These are phyloP conservation scores for Crucibulum laeve DNA, from an alignment of 768 basidiomycete genomes.

Conservation along the genomic window DNA sequence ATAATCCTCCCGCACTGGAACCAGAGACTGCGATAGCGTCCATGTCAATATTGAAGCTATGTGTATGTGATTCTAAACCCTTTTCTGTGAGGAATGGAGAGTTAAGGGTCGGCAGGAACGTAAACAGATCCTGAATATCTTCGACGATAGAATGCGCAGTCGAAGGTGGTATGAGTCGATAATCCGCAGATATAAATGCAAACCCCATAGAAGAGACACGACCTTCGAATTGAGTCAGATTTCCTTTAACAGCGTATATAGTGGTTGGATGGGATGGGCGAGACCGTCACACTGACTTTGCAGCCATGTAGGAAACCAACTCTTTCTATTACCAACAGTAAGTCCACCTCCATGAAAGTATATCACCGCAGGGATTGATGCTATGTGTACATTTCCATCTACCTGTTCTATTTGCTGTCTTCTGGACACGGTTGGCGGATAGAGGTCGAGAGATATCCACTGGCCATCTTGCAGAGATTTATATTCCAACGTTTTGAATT, in stretches of 20 bases:
- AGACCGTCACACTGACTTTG: conserved; percentile 45
- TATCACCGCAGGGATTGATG: conserved; percentile 27
- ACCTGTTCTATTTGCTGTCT: no score
- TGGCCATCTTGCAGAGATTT: no score
- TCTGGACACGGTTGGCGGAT: no score
- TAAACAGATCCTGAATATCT: conserved; percentile 55
- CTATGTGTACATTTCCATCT: no score
- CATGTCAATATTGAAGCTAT: conserved; percentile 33
- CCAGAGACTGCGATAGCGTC: conserved; percentile 49
- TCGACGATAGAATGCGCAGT: conserved; percentile 54
- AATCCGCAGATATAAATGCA: conserved; percentile 60
- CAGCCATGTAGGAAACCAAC: conserved; percentile 69
- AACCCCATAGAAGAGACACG: conserved; percentile 43
- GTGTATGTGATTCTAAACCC: background rate
- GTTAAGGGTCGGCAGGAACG: conserved; percentile 30
- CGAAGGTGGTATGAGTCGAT: conserved; percentile 50
- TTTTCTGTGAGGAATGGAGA: conserved; percentile 5
- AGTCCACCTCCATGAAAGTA: conserved; percentile 57
- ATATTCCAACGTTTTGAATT: no score
- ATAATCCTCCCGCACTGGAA: conserved; percentile 58
- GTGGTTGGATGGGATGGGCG: no score
- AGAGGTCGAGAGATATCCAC: no score
- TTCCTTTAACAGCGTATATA: background rate
- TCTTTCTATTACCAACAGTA: conserved; percentile 50
- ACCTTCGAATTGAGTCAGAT: conserved; percentile 23